A percentile compares a stretch with the other conserved stretches of the same genome.
phyloP scores from a whole-genome alignment of 2,329 filamentous ascomycete genomes.

The Fusarium coicis region DNA sequence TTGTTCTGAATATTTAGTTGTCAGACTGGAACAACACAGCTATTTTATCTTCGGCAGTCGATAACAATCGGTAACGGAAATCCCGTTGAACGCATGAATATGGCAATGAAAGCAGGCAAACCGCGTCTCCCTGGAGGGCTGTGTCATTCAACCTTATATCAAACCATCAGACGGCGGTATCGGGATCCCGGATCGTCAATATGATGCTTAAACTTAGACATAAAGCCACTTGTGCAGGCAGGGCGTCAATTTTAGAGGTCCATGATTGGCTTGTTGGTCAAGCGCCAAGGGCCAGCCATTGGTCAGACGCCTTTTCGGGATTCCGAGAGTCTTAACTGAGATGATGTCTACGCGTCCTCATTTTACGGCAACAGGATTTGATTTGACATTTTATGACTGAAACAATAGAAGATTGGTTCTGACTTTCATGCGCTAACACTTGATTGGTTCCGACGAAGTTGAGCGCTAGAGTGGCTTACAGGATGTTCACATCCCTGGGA shows the following conservation, averaged over 20 bases:
- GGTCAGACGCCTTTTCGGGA: background rate
- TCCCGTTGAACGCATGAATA: background rate
- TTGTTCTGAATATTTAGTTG: background rate
- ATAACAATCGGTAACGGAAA: background rate
- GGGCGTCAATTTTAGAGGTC: background rate
- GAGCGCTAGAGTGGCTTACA: background rate
- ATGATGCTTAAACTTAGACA: slow-evolving; percentile 2
- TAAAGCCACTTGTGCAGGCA: background rate
- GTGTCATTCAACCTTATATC: background rate
- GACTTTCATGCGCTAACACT: rapidly evolving
- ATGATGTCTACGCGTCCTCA: background rate
- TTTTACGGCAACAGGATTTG: background rate
- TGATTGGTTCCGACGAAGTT: rapidly evolving
- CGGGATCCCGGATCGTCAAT: background rate
- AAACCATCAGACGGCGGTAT: background rate
- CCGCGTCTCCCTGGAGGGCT: background rate
- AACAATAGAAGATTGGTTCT: rapidly evolving
- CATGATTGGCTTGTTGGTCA: background rate
- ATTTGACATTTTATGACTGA: background rate
- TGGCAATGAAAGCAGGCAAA: background rate
- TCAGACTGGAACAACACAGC: rapidly evolving
- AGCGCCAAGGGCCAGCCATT: background rate
- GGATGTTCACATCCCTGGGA: background rate
- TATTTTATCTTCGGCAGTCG: background rate
- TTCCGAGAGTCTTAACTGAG: background rate